Conservation (phyloP, 2,329 filamentous ascomycete genomes). For the Diaporthe helianthi region DNA sequence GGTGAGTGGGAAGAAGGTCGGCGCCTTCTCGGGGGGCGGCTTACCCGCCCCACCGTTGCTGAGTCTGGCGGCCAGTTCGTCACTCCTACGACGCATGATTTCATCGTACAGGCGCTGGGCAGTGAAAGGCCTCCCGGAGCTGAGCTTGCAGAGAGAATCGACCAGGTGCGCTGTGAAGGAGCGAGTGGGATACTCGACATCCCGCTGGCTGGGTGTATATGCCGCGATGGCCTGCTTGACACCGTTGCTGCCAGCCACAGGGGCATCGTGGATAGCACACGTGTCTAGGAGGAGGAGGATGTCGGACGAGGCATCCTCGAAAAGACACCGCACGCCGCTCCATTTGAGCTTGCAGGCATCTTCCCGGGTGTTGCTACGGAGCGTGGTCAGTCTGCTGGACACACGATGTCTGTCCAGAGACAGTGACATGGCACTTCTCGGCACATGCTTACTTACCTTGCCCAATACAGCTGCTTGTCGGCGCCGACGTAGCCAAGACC, state of each 20-base stretch:
- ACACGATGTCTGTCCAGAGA: not conserved
- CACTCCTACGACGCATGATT: conserved; percentile 53
- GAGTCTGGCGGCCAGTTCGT: conserved; percentile 50
- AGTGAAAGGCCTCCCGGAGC: conserved; percentile 61
- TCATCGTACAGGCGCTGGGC: conserved; percentile 65
- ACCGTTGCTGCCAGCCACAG: conserved; percentile 59
- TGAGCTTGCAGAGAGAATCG: conserved; percentile 62
- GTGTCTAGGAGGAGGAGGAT: conserved; percentile 69
- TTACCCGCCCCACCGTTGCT: conserved; percentile 56
- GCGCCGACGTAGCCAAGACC: conserved; percentile 65
- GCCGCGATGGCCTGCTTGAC: conserved; percentile 69
- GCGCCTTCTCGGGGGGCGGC: conserved; percentile 47
- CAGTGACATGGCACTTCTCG: not conserved
- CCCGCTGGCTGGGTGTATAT: conserved; percentile 59
- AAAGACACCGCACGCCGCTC: conserved; percentile 66
- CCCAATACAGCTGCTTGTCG: conserved; percentile 71
- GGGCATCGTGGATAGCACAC: conserved; percentile 61
- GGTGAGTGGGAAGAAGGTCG: conserved; percentile 63
- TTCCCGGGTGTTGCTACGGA: conserved; percentile 59
- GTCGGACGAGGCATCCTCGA: conserved; percentile 69
- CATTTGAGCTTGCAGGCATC: conserved; percentile 69
- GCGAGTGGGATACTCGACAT: conserved; percentile 52
- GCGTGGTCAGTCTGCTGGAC: conserved; percentile 37
- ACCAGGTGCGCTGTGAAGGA: conserved; percentile 66
- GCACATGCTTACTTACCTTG: conserved; percentile 59